phyloP scores from a whole-genome alignment of 176 grass and related monocot species.

The Bolboschoenus planiculmis region DNA sequence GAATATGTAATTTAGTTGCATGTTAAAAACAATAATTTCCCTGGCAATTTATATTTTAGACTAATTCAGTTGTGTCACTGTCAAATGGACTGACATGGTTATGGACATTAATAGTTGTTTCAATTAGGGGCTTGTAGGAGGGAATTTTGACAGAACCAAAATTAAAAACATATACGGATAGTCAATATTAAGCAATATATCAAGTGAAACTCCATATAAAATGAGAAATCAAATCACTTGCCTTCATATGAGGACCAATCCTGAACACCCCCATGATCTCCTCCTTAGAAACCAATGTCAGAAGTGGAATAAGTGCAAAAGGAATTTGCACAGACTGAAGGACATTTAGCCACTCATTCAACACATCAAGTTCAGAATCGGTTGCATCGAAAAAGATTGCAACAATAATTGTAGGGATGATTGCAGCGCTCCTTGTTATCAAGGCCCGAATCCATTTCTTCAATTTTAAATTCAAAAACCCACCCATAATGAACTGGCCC shows the following conservation, averaged over 20 bases:
- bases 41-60: background rate
- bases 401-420: conserved; percentile 83
- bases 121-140: background rate
- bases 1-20: background rate
- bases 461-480: conserved; percentile 75
- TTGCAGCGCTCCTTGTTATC: conserved; percentile 90
- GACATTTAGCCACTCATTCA: conserved; percentile 97
- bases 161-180: background rate
- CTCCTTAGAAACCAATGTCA: conserved; percentile 90
- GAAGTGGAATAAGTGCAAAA: conserved; percentile 84
- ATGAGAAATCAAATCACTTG: conserved; percentile 34
- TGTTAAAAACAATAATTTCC: background rate
- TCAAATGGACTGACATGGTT: background rate
- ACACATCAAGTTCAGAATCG: conserved; percentile 68
- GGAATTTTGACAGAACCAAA: background rate
- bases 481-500: conserved; percentile 99
- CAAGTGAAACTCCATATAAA: background rate
- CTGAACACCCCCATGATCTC: conserved; percentile 84
- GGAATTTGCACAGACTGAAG: conserved; percentile 96
- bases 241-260: conserved; percentile 67
- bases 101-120: background rate
- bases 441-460: conserved; percentile 93
- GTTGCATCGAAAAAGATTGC: conserved; percentile 75
- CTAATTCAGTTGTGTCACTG: background rate
- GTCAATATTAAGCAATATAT: background rate